These are phyloP conservation scores for Zasmidium angulare DNA, from an alignment of 2,329 filamentous ascomycete species.

Conservation along the genomic window DNA sequence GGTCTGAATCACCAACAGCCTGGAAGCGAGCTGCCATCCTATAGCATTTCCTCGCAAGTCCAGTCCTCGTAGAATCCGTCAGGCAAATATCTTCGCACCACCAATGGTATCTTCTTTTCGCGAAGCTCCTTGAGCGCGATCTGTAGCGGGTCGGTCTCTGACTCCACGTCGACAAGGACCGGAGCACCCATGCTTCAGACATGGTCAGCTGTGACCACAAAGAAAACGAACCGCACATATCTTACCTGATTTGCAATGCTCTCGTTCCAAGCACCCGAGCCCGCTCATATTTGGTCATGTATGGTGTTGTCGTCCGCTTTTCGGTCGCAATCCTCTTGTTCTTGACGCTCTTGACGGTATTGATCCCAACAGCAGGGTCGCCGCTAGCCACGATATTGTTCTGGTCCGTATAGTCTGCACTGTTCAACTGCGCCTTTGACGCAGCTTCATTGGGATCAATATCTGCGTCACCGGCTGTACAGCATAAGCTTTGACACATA, in stretches of 20 bases:
- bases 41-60: slow-evolving; percentile 93
- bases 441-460: slow-evolving; percentile 18
- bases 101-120: slow-evolving; percentile 97
- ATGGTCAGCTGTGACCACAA: slow-evolving; percentile 2
- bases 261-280: slow-evolving; percentile 90
- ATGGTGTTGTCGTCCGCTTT: slow-evolving; percentile 87
- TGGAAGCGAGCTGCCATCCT: slow-evolving; percentile 21
- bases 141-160: slow-evolving; percentile 94
- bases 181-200: slow-evolving; percentile 85
- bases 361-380: slow-evolving; percentile 40
- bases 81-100: slow-evolving; percentile 91
- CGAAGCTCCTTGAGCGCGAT: slow-evolving; percentile 96
- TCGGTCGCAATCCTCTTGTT: slow-evolving; percentile 89
- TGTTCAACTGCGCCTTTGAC: slow-evolving; percentile 21
- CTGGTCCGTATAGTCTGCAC: slow-evolving; percentile 34
- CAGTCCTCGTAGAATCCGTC: slow-evolving; percentile 99
- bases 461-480: slow-evolving; percentile 36
- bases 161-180: slow-evolving; percentile 92
- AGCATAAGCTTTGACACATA: slow-evolving; percentile 5
- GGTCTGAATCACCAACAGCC: neutral
- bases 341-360: slow-evolving; percentile 58
- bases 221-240: neutral
- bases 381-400: slow-evolving; percentile 49
- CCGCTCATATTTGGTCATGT: slow-evolving; percentile 99
- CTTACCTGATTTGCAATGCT: slow-evolving; percentile 89